Evolutionary conservation across 1,139 yeast species (phyloP).

Genomic region (Suhomyces atakaporum): DNA sequence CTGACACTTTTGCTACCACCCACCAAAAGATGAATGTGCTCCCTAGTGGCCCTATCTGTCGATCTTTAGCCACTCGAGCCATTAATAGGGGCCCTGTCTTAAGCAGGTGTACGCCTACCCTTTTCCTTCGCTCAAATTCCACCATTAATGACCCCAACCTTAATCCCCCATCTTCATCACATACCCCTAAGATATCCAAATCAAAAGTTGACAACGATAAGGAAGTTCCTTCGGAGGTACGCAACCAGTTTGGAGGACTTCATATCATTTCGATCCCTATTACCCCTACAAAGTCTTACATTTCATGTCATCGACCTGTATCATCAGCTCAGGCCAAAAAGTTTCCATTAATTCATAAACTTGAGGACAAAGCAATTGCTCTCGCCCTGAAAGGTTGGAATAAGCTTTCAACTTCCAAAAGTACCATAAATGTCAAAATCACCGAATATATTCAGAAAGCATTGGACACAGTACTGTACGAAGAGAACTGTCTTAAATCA

Average conservation of each 20-base stretch:
- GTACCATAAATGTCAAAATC: conserved; percentile 40
- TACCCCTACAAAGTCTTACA: conserved; percentile 54
- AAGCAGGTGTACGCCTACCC: background rate
- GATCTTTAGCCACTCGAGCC: too few species aligned
- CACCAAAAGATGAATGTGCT: background rate
- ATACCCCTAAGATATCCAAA: background rate
- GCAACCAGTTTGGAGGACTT: conserved; percentile 28
- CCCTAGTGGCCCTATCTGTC: background rate
- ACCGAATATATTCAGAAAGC: conserved; percentile 37
- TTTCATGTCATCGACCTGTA: conserved; percentile 58
- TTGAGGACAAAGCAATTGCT: conserved; percentile 40
- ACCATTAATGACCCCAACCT: background rate
- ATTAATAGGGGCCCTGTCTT: too few species aligned
- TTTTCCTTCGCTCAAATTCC: background rate
- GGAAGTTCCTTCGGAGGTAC: conserved; percentile 2
- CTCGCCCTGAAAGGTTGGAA: conserved; percentile 49
- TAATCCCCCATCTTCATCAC: background rate
- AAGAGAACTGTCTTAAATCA: conserved; percentile 52
- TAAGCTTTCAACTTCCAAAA: conserved; percentile 42
- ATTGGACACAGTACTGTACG: conserved; percentile 51
- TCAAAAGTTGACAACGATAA: background rate
- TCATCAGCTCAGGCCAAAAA: conserved; percentile 28
- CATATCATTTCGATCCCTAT: conserved; percentile 62
- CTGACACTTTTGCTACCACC: background rate
- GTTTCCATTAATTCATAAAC: conserved; percentile 36